These are phyloP conservation scores for Davidsoniella eucalypti DNA, from an alignment of 2,329 filamentous ascomycete species.

Conservation along the genomic window DNA sequence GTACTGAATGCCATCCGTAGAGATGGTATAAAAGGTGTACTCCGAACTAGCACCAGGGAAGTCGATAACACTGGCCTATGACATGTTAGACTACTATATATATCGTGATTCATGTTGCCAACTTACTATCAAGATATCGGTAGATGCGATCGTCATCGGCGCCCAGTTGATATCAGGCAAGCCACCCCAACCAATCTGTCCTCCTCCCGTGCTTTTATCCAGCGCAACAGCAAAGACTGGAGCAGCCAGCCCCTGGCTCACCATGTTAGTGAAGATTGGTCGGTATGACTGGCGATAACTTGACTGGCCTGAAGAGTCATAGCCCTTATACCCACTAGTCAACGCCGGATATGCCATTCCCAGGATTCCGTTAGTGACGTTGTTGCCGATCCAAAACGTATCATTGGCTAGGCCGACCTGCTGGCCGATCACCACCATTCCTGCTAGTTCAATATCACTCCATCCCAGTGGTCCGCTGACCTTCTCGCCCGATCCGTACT, in stretches of 20 bases:
- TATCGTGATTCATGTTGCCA: neutral
- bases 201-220: conserved; percentile 28
- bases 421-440: conserved; percentile 27
- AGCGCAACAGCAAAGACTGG: conserved; percentile 33
- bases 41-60: conserved; percentile 15
- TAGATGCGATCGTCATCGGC: conserved; percentile 19
- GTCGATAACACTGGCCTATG: conserved; percentile 28
- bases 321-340: conserved; percentile 26
- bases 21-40: conserved; percentile 37
- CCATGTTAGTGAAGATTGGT: conserved; percentile 32
- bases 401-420: conserved; percentile 32
- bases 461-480: conserved; percentile 31
- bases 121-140: conserved; percentile 31
- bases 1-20: conserved; percentile 31
- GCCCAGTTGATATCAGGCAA: conserved; percentile 24
- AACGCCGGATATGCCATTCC: conserved; percentile 35
- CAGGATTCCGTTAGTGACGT: conserved; percentile 33
- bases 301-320: neutral
- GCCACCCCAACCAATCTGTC: conserved; percentile 31
- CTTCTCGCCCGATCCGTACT: conserved; percentile 32
- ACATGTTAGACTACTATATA: conserved; percentile 5
- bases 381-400: conserved; percentile 35
- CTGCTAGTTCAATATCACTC: conserved; percentile 29
- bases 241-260: conserved; percentile 28
- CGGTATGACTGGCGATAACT: conserved; percentile 25